Evolutionary conservation across 2,329 filamentous ascomycete species (phyloP).

Genomic region (Aspergillus chevalieri): DNA sequence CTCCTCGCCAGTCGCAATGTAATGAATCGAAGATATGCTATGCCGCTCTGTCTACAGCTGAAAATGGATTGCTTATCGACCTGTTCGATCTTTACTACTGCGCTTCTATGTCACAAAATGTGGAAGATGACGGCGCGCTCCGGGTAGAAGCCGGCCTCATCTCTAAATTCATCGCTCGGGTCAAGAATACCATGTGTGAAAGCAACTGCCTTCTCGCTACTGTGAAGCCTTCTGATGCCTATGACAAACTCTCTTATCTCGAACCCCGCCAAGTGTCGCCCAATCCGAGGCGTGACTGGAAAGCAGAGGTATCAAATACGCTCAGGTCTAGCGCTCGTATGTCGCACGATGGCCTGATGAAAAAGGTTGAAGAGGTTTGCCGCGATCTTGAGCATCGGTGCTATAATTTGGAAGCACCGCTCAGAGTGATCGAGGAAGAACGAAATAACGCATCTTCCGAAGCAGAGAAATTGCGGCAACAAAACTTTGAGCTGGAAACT

Average conservation of each 20-base stretch:
- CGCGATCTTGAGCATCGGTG: slow-evolving; percentile 53
- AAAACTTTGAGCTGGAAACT: slow-evolving; percentile 33
- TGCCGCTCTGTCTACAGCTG: slow-evolving; percentile 8
- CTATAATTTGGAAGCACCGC: slow-evolving; percentile 49
- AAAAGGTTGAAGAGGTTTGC: slow-evolving; percentile 49
- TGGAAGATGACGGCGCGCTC: background rate
- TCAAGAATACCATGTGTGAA: slow-evolving; percentile 6
- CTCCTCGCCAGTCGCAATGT: slow-evolving; percentile 13
- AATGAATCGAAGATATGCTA: slow-evolving; percentile 14
- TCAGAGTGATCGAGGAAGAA: slow-evolving; percentile 37
- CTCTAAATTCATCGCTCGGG: slow-evolving; percentile 14
- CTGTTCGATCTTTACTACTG: slow-evolving; percentile 20
- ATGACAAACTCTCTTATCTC: slow-evolving; percentile 6
- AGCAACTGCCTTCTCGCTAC: slow-evolving; percentile 13
- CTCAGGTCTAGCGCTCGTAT: slow-evolving; percentile 39
- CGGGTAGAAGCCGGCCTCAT: slow-evolving; percentile 10
- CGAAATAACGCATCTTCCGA: slow-evolving; percentile 29
- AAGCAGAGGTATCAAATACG: slow-evolving; percentile 38
- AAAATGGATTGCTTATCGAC: slow-evolving; percentile 22
- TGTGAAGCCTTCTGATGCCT: slow-evolving; percentile 6
- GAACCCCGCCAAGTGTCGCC: slow-evolving; percentile 10
- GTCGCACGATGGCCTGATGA: slow-evolving; percentile 44
- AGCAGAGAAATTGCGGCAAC: slow-evolving; percentile 27
- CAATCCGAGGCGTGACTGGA: slow-evolving; percentile 44
- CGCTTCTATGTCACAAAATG: slow-evolving; percentile 8